Evolutionary conservation across 139 green algal species (phyloP).

Genomic region (Picochlorum sp.): DNA sequence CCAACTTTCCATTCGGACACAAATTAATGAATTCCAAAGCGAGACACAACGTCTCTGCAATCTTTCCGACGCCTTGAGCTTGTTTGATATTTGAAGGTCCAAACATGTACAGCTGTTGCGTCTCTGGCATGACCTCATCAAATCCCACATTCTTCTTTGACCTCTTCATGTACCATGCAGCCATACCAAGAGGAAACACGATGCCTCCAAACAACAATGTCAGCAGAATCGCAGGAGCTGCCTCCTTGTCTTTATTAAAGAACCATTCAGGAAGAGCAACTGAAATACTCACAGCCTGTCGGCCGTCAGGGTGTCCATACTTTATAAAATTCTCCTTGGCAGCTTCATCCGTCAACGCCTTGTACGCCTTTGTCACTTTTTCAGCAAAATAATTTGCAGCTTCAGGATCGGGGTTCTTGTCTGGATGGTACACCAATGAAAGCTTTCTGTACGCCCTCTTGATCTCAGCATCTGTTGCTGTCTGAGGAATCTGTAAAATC

Average conservation of each 20-base stretch:
- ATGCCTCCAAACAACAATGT: slow-evolving; percentile 67
- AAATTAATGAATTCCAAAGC: slow-evolving; percentile 81
- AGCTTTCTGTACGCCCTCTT: slow-evolving; percentile 74
- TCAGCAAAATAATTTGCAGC: slow-evolving; percentile 75
- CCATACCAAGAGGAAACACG: slow-evolving; percentile 61
- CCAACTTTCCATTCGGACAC: slow-evolving; percentile 5
- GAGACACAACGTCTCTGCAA: slow-evolving; percentile 77
- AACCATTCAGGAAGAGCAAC: slow-evolving; percentile 81
- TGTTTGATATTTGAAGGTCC: slow-evolving; percentile 72
- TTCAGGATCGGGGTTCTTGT: slow-evolving; percentile 86
- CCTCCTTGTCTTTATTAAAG: slow-evolving; percentile 69
- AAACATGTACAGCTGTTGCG: slow-evolving; percentile 48
- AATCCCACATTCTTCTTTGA: slow-evolving; percentile 56
- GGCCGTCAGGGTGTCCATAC: slow-evolving; percentile 83
- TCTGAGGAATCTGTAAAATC: slow-evolving; percentile 54
- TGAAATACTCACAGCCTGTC: slow-evolving; percentile 31
- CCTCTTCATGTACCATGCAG: slow-evolving; percentile 65
- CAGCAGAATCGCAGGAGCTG: slow-evolving; percentile 67
- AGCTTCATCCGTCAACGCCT: slow-evolving; percentile 55
- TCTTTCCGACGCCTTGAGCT: slow-evolving; percentile 58
- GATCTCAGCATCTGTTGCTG: slow-evolving; percentile 62
- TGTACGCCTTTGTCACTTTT: slow-evolving; percentile 67
- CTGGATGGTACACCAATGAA: slow-evolving; percentile 75
- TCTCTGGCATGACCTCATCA: slow-evolving; percentile 71
- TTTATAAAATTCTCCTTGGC: slow-evolving; percentile 78